Conservation (phyloP, 2,329 filamentous ascomycete species). For the Beauveria sp. region DNA sequence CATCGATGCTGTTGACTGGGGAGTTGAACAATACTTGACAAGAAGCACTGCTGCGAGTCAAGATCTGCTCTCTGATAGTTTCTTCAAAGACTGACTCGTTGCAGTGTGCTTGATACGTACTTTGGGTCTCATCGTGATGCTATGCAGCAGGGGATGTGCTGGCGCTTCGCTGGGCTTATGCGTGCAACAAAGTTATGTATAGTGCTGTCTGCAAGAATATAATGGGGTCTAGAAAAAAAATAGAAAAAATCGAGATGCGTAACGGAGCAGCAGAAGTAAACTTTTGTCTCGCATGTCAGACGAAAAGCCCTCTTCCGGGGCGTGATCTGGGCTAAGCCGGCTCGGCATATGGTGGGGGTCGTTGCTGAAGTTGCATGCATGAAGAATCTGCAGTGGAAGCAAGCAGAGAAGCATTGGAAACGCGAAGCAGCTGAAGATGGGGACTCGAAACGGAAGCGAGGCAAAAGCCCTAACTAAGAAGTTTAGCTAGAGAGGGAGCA, state of each 20-base stretch:
- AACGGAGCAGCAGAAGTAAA: background rate
- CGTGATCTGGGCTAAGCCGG: background rate
- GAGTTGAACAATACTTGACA: too few relatives aligned
- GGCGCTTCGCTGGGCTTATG: too few relatives aligned
- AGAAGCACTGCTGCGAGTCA: too few relatives aligned
- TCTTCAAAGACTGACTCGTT: too few relatives aligned
- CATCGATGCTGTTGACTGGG: too few relatives aligned
- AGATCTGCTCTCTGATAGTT: too few relatives aligned
- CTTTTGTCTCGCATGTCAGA: background rate
- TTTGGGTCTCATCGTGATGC: too few relatives aligned
- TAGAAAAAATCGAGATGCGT: background rate
- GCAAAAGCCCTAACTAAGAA: background rate
- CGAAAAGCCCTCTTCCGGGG: background rate
- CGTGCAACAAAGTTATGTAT: too few relatives aligned
- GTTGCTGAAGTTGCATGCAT: background rate
- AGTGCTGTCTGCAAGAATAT: too few relatives aligned
- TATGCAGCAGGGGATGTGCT: too few relatives aligned
- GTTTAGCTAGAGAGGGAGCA: background rate
- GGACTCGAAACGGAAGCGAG: background rate
- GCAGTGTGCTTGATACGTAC: too few relatives aligned
- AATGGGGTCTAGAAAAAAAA: background rate
- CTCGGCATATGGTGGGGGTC: background rate
- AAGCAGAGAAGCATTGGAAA: background rate
- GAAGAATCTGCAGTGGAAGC: background rate
- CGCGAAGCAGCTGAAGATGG: background rate